These are phyloP conservation scores for Penicillium concentricum DNA, from an alignment of 2,329 filamentous ascomycete genomes.

Conservation along the genomic window DNA sequence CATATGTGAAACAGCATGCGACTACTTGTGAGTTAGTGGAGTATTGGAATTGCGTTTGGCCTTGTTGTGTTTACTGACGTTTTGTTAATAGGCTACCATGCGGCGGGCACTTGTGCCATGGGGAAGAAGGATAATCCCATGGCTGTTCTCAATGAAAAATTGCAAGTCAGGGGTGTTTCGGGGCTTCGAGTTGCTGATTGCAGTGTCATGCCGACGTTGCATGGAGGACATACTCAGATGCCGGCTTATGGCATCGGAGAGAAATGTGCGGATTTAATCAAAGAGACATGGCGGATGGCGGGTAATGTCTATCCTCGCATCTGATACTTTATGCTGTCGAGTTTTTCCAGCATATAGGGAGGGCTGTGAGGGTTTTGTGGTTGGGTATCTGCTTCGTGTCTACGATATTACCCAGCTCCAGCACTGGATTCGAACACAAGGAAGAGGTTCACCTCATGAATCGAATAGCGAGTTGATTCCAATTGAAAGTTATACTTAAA, in stretches of 20 bases:
- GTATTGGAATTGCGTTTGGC: background rate
- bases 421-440: background rate
- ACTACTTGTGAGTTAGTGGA: slow-evolving; percentile 54
- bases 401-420: background rate
- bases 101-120: slow-evolving; percentile 58
- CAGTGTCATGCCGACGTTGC: slow-evolving; percentile 53
- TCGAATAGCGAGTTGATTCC: background rate
- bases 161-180: slow-evolving; percentile 54
- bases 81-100: slow-evolving; percentile 51
- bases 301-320: slow-evolving; percentile 19
- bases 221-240: slow-evolving; percentile 57
- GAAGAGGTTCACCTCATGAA: background rate
- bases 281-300: slow-evolving; percentile 33
- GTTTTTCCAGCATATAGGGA: background rate
- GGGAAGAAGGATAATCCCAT: slow-evolving; percentile 48
- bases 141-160: slow-evolving; percentile 55
- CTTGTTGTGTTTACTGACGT: background rate
- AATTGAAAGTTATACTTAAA: background rate
- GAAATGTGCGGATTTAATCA: slow-evolving; percentile 54
- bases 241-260: slow-evolving; percentile 59
- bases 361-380: background rate
- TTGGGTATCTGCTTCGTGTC: background rate
- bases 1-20: slow-evolving; percentile 58
- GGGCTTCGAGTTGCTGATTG: slow-evolving; percentile 56
- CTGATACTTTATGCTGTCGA: background rate